phyloP scores from a whole-genome alignment of 345 rosid genomes.

The Crucihimalaya himalaica region DNA sequence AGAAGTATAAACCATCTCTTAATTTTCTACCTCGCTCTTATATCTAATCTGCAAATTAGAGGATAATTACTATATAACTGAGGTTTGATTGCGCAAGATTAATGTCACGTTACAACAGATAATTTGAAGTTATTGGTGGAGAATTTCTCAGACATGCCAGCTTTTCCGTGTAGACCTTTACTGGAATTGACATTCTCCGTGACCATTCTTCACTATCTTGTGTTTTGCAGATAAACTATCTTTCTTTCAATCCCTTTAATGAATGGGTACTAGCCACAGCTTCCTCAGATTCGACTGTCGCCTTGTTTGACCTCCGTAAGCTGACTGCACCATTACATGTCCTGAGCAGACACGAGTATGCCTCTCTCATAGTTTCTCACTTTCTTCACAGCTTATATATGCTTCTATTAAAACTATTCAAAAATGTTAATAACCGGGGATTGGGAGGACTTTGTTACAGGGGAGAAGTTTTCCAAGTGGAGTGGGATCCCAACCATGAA shows the following conservation, averaged over 20 bases:
- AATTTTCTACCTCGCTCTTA: background rate
- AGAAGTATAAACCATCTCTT: conserved; percentile 53
- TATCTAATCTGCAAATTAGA: background rate
- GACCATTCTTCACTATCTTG: background rate
- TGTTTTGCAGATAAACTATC: conserved; percentile 62
- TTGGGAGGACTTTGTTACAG: conserved; percentile 43
- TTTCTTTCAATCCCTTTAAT: conserved; percentile 84
- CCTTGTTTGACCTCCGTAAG: conserved; percentile 82
- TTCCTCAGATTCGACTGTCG: conserved; percentile 81
- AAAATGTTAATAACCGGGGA: background rate
- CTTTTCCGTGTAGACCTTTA: background rate
- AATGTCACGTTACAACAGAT: background rate
- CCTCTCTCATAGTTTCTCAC: conserved; percentile 8
- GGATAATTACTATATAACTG: background rate
- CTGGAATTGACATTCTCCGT: background rate
- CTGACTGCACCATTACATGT: conserved; percentile 64
- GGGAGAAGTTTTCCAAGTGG: conserved; percentile 93
- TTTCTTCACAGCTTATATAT: conserved; percentile 1
- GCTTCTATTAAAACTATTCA: background rate
- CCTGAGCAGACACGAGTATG: conserved; percentile 76
- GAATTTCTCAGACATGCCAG: background rate
- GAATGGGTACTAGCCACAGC: conserved; percentile 95
- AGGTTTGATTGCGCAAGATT: background rate
- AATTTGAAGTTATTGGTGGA: background rate
- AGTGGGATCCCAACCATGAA: conserved; percentile 97